Evolutionary conservation across 805 yeast genomes (phyloP).

Genomic region (Nakazawaea ishiwadae): DNA sequence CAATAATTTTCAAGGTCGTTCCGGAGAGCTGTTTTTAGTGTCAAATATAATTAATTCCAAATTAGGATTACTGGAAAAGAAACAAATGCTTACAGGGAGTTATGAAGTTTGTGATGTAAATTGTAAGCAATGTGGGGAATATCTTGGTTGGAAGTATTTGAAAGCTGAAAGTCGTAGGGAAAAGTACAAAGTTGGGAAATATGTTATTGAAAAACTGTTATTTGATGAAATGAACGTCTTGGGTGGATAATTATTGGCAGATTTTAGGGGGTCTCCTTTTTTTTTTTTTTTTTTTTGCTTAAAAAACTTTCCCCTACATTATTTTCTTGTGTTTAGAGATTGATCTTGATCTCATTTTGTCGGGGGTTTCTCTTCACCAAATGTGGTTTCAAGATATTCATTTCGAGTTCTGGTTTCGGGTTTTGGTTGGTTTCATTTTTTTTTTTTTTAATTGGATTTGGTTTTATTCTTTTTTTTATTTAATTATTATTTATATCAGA

Average conservation of each 20-base stretch:
- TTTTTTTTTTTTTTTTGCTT: too few relatives aligned
- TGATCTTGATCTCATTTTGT: too few relatives aligned
- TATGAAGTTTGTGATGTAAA: conserved; percentile 52
- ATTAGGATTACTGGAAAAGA: conserved; percentile 17
- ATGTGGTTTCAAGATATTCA: too few relatives aligned
- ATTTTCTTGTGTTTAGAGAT: too few relatives aligned
- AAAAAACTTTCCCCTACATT: too few relatives aligned
- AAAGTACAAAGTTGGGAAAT: conserved; percentile 58
- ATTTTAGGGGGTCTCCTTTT: background rate
- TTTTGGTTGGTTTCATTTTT: too few relatives aligned
- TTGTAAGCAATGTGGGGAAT: conserved; percentile 49
- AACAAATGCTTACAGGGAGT: conserved; percentile 53
- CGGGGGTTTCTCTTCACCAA: too few relatives aligned
- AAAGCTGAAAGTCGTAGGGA: conserved; percentile 40
- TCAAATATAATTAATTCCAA: conserved; percentile 31
- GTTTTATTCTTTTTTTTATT: too few relatives aligned
- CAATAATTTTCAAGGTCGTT: conserved; percentile 44
- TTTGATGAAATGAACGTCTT: conserved; percentile 9
- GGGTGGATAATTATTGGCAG: background rate
- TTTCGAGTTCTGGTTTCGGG: too few relatives aligned
- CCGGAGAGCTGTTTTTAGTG: conserved; percentile 56
- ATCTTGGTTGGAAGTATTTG: conserved; percentile 64
- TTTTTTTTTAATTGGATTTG: too few relatives aligned
- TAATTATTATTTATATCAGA: too few relatives aligned
- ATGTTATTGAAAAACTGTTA: conserved; percentile 39